Base-by-base conservation (phyloP, 2,329 filamentous ascomycete species). In the Aspergillus texensis region DNA sequence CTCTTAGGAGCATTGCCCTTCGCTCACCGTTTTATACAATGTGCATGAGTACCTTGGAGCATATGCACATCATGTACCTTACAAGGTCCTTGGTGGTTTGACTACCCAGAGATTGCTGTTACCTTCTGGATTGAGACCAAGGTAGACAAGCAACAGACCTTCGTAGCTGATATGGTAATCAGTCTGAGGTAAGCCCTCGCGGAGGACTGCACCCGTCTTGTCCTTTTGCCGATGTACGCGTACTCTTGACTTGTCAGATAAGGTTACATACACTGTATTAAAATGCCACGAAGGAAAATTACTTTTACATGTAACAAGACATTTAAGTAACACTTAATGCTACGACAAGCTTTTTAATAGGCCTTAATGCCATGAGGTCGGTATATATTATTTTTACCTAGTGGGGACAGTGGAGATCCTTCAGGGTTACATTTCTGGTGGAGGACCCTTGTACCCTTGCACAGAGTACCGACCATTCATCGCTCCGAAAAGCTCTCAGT, bases 21-120 rank as follows among this genome's bases (percentile, higher is more conserved):
- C 21, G 1, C 32, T 55, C 30, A 24, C n/a, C 32, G 14, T 55
- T 14, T 39, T 55, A 55, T 55, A 39, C 21, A 16, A 8, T 10
- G 21, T 26, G 21, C 28, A 53, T 26, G 52, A 57, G 61, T 46
- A 56, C 61, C 34, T 60, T 57, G 61, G 46, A 55, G 52, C 21
- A 39, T 36, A 55, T 52, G 34, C 3, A 39, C 32, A 14, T 16
- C 30, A 21, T 26, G 26, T 39, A 10, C 10, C 48, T 24, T 55
- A 2, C 52, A 55, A 55, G 52, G 52, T 36, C 52, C 52, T n/a
- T 39, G 52, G 21, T 24, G n/a, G 12, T 24, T 8, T 39, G 8
- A 26, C 32, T 26, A 26, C 52, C 21, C 4, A 19, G 52, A 12
- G 12, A 16, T 39, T 30, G 11, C 14, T 12, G 1, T 39, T 14